These are phyloP conservation scores for Phlyctochytrium planicorne DNA, from an alignment of 192 early-diverging fungal genomes.

Conservation along the genomic window DNA sequence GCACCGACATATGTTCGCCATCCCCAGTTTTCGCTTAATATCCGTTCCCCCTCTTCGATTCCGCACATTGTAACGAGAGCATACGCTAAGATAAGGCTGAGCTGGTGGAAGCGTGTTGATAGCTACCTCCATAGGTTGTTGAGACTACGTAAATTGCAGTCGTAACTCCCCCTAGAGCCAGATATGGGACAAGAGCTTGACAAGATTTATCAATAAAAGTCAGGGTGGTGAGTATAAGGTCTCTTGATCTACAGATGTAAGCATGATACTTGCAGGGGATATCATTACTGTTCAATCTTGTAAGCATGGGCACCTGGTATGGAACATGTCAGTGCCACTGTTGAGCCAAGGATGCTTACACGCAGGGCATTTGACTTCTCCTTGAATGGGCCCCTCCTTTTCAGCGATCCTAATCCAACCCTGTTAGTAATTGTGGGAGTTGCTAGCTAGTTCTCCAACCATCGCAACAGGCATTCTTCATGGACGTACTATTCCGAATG, in stretches of 20 bases:
- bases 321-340: constrained; percentile 19
- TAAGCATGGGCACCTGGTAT: background rate
- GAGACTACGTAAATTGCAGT: constrained; percentile 31
- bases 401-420: too few relatives aligned
- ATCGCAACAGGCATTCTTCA: constrained; percentile 37
- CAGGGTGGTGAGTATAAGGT: background rate
- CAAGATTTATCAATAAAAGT: background rate
- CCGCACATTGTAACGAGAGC: constrained; percentile 38
- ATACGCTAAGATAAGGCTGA: constrained; percentile 16
- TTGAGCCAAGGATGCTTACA: constrained; percentile 36
- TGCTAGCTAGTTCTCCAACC: too few relatives aligned
- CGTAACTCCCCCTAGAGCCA: constrained; percentile 12
- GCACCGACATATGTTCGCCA: constrained; percentile 18
- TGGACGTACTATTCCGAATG: constrained; percentile 24
- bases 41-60: constrained; percentile 22
- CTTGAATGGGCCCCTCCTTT: constrained; percentile 9
- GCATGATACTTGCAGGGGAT: background rate
- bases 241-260: constrained; percentile 4
- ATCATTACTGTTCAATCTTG: constrained; percentile 6
- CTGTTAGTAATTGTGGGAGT: too few relatives aligned
- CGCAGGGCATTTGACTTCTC: constrained; percentile 33
- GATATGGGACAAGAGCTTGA: constrained; percentile 11
- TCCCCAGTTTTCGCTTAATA: constrained; percentile 23
- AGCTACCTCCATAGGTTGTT: constrained; percentile 29
- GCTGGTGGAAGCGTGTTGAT: background rate